These are phyloP conservation scores for Podila horticola DNA, from an alignment of 192 early-diverging fungal genomes.

Conservation along the genomic window DNA sequence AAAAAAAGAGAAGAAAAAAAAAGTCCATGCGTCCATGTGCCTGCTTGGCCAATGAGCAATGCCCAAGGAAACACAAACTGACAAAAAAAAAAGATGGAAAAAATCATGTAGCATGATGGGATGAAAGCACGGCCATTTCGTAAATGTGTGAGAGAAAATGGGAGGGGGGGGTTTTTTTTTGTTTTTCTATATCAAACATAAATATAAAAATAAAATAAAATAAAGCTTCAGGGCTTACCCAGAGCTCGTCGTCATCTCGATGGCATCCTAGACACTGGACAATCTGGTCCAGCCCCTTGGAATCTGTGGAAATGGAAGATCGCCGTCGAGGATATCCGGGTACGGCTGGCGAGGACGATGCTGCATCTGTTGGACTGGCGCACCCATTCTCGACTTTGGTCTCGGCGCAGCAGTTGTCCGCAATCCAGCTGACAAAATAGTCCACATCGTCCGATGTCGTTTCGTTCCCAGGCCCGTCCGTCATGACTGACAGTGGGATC, in stretches of 20 bases:
- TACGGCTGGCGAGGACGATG: not conserved
- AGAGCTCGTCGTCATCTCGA: conserved; percentile 25
- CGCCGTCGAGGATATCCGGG: not conserved
- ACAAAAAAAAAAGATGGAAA: not conserved
- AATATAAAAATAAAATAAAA: not conserved
- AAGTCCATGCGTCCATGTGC: not conserved
- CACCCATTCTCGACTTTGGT: not conserved
- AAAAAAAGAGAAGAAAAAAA: not conserved
- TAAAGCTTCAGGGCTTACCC: conserved; percentile 11
- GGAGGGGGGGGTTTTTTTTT: not conserved
- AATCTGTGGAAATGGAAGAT: not conserved
- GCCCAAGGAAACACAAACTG: not conserved
- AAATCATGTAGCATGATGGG: too few species aligned
- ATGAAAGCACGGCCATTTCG: too few species aligned
- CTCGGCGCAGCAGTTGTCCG: conserved; percentile 7
- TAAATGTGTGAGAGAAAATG: too few species aligned
- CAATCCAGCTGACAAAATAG: conserved; percentile 34
- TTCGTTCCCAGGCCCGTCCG: conserved; percentile 5
- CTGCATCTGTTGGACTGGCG: not conserved
- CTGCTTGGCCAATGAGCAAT: not conserved
- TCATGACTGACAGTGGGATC: conserved; percentile 27
- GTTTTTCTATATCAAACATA: too few species aligned
- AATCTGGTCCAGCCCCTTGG: conserved; percentile 11
- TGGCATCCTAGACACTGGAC: conserved; percentile 32
- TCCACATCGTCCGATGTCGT: conserved; percentile 16